These are phyloP conservation scores for Otatea glauca DNA, from an alignment of 176 grass and related monocot genomes.

Conservation along the genomic window DNA sequence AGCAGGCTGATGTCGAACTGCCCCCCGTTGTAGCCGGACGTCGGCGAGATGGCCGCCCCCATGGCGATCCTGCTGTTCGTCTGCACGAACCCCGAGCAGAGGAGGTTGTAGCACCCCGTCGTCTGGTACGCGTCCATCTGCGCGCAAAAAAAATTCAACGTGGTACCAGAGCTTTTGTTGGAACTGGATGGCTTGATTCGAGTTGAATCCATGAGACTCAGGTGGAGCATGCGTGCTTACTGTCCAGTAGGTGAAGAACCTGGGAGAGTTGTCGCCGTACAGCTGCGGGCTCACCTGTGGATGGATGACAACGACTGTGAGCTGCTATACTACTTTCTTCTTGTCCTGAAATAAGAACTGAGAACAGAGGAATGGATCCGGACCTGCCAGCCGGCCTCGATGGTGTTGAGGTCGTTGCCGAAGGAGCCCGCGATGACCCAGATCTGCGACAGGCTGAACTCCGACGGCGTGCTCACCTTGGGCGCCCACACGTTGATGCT, in stretches of 20 bases:
- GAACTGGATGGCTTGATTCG: neutral
- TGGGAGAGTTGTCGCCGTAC: slow-evolving; percentile 78
- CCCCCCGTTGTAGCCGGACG: slow-evolving; percentile 60
- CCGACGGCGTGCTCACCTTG: slow-evolving; percentile 60
- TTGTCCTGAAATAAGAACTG: neutral
- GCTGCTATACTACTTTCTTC: neutral
- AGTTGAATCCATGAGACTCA: neutral
- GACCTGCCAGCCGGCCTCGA: slow-evolving; percentile 95
- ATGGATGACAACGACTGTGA: neutral
- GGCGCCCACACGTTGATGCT: slow-evolving; percentile 96
- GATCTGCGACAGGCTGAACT: slow-evolving; percentile 96
- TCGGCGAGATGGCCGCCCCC: slow-evolving; percentile 86
- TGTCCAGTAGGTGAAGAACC: slow-evolving; percentile 98
- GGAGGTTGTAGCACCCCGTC: slow-evolving; percentile 92
- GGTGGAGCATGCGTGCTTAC: slow-evolving; percentile 28
- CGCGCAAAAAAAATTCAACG: neutral
- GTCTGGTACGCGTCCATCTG: slow-evolving; percentile 94
- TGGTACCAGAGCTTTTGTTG: neutral
- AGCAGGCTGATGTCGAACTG: slow-evolving; percentile 95
- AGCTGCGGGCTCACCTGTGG: slow-evolving; percentile 88
- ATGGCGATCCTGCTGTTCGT: slow-evolving; percentile 91
- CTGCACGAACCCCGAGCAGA: slow-evolving; percentile 93
- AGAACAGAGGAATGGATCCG: neutral
- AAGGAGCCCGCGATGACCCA: slow-evolving; percentile 96
- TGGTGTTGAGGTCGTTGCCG: slow-evolving; percentile 90